A percentile compares a stretch with the other conserved stretches of the same genome.
Evolutionary conservation across 2,329 filamentous ascomycete genomes (phyloP).

Genomic region (Meredithiella fracta): DNA sequence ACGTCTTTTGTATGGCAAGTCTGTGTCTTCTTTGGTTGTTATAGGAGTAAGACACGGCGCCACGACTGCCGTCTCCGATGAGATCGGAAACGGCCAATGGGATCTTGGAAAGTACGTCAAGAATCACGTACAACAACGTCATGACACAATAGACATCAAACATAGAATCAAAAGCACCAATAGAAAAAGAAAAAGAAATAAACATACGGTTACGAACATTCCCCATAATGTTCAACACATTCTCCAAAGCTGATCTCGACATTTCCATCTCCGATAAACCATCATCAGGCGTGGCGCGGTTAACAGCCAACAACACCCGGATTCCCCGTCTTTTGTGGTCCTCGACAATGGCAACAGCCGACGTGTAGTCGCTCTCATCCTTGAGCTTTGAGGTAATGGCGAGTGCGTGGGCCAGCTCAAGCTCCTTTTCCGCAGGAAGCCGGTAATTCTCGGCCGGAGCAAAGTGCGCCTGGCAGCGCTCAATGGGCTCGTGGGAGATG

Average conservation of each 20-base stretch:
- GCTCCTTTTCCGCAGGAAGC: slow-evolving; percentile 11
- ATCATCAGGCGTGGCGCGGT: slow-evolving; percentile 11
- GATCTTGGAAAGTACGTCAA: not conserved
- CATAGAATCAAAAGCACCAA: not conserved
- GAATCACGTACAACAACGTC: not conserved
- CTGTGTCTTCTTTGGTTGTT: not conserved
- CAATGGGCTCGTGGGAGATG: slow-evolving; percentile 11
- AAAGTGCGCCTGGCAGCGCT: not conserved
- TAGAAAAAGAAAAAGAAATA: slow-evolving; percentile 1
- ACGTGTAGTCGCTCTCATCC: slow-evolving; percentile 13
- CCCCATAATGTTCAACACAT: slow-evolving; percentile 10
- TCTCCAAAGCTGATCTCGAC: slow-evolving; percentile 6
- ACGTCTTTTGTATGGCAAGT: not conserved
- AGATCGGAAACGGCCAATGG: not conserved
- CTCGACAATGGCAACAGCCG: slow-evolving; percentile 11
- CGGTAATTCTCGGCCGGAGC: slow-evolving; percentile 6
- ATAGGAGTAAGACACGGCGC: not conserved
- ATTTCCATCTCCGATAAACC: slow-evolving; percentile 6
- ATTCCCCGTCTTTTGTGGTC: slow-evolving; percentile 6
- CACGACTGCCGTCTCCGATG: not conserved
- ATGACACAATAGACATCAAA: not conserved
- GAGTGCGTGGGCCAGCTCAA: slow-evolving; percentile 12
- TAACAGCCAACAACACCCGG: slow-evolving; percentile 11
- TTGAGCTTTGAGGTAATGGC: slow-evolving; percentile 13
- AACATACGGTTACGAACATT: slow-evolving; percentile 11